Base-by-base conservation (phyloP, 2,329 filamentous ascomycete genomes). In the Calonectria multiphialidica region DNA sequence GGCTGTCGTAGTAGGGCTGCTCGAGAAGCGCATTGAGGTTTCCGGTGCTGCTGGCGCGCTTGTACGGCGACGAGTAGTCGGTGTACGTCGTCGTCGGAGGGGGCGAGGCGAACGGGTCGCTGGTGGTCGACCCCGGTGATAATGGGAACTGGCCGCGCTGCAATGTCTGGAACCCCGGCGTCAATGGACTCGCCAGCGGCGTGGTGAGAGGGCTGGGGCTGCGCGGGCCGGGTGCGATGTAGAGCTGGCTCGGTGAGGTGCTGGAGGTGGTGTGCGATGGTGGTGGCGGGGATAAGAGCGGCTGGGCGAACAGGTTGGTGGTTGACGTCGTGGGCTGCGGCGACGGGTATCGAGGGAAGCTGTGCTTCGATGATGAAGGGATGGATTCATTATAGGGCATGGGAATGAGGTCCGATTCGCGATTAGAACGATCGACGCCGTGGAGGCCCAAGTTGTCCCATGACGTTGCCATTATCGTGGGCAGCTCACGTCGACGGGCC, bases 201-300 rank as follows among this genome's bases (percentile, higher is more conserved):
- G 76, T 74, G 33, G 68, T 74, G n/a, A 66, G 66, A 10, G 68
- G 76, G 53, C 70, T 72, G 47, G 75, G 68, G 47, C 76, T 76
- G 30, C 49, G 71, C 16, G 77, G 75, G n/a, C 73, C 77, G 23
- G 72, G 66, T 21, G 72, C 68, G 21, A 74, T 73, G 15, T 70
- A 49, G 8, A 71, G 65, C 37, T 69, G 70, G 1, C 75, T 75
- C 33, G 76, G 71, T 7, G 74, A 75, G 49, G 62, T 55, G 21
- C 44, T 62, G 57, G 18, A 68, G 12, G 70, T 64, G 72, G 66
- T 47, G 62, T 73, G 74, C 8, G 74, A 75, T 2, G 67, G 72
- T 13, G 72, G 47, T 21, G 77, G 78, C n/a, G 78, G 78, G 15
- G 77, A 78, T 37, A 79, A 75, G 18, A 79, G 72, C 18, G 76